Evolutionary conservation across 1,284 basidiomycete genomes (phyloP), one percentile per base, ranked within the genome.

Genomic region (Cryptococcus jaspeensis): DNA sequence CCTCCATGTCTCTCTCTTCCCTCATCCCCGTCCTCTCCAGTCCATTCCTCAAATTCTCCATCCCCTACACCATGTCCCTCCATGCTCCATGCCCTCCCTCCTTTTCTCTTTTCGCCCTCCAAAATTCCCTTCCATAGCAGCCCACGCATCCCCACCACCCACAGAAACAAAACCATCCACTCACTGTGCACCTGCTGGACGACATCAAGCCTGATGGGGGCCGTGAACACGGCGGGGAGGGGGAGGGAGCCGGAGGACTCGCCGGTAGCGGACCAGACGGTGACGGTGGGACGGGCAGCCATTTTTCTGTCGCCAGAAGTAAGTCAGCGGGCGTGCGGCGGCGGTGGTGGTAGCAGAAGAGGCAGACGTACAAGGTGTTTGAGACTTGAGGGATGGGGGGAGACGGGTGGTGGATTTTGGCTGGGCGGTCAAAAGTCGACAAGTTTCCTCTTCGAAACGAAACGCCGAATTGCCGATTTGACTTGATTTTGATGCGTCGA

Each of bases 151-250:
- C 23, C 32, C 32, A 20, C 28, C 28, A 32, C 28, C 28, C 4
- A 9, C 28, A 32, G 28, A 37, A 40, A 55, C 18, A 51, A 2
- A 28, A 47, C 28, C 20, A 38, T 18, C 57, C 83, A 63, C 93
- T 83, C 79, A 96, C 92, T 99, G 90, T 99, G 93, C 64, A 99
- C 92, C 80, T 92, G 90, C 71, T 91, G 86, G 71, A 99, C 94
- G 64, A 99, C 93, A 85, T 99, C 95, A 77, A 95, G 87, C 81
- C 95, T 86, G 82, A 99, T 98, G 73, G 96, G 95, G 50, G 94
- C 96, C 75, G 92, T 94, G 78, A 99, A 85, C 78, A 99, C 96
- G 73, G 92, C 92, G 62, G 95, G 95, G 74, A 97, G 87, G 60
- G 93, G 89, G 62, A 96, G 86, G 57, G 93, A 95, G 79, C 85